Base-by-base conservation (phyloP, 179 eudicot species). In the Amaranthus tricolor region DNA sequence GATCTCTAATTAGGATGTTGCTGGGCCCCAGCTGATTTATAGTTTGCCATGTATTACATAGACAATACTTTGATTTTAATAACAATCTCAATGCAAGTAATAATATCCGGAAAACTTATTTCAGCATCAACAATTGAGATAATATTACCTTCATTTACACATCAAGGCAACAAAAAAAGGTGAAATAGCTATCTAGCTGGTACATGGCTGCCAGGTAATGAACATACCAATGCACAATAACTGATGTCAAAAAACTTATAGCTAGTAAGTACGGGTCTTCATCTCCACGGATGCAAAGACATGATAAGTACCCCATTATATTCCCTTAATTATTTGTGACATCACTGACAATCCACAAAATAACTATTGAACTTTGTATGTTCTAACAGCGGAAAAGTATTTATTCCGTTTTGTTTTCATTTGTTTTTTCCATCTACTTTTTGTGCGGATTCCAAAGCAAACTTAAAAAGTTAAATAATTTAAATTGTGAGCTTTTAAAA, bases 1-100 rank as follows among this genome's bases (percentile, higher is more conserved):
- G 3, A 64, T 12, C 19, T 5, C 1, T 19, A 14, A 20, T 15
- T 51, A 47, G 45, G 8, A 76, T 19, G 54, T 24, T 76, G 49
- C 54, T 57, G 57, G 71, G 72, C 76, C 80, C 72, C 66, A 71
- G 75, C 53, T 77, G 67, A 52, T 71, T 65, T 56, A 59, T 19
- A 20, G 53, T 48, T 49, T 47, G 20, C 15, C 50, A 48, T 65
- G 53, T 49, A 57, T 59, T 58, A 21, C 14, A 50, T 50, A 66
- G 68, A 47, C 66, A 62, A 67, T 44, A 43, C 12, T n/a, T 73
- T 63, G 65, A 67, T 57, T 11, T 11, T 43, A 44, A 57, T 20
- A n/a, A 56, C 50, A 57, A 58, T 68, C 73, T 57, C 49, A 31
- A 48, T n/a, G 43, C 14, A 5, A 31, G 11, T 6, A 14, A 8